Evolutionary conservation across 495 filamentous ascomycete genomes (phyloP).

Genomic region (Oleoguttula mirabilis): DNA sequence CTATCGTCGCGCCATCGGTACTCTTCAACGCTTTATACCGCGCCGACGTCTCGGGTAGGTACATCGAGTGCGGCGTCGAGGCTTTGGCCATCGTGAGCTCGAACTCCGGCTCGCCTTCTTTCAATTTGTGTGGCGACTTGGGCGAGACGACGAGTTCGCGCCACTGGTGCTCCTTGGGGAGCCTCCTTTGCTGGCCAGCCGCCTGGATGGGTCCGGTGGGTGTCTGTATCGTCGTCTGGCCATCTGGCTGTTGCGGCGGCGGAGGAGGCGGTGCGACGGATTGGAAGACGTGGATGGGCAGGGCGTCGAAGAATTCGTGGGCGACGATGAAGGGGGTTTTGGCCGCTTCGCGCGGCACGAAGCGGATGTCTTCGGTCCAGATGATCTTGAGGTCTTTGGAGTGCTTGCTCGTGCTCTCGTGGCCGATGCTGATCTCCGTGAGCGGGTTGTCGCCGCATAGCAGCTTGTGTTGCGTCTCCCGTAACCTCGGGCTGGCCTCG

Average conservation of each 20-base stretch:
- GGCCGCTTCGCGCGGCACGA: slow-evolving; percentile 53
- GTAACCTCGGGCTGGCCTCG: slow-evolving; percentile 68
- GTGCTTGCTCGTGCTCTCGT: slow-evolving; percentile 66
- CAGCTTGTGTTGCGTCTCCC: slow-evolving; percentile 62
- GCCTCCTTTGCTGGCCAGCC: slow-evolving; percentile 30
- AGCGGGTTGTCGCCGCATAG: slow-evolving; percentile 68
- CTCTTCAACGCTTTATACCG: slow-evolving; percentile 66
- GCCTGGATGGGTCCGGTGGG: slow-evolving; percentile 27
- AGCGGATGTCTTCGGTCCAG: slow-evolving; percentile 85
- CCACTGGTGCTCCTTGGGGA: slow-evolving; percentile 45
- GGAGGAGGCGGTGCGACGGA: slow-evolving; percentile 41
- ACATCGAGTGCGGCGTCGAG: slow-evolving; percentile 65
- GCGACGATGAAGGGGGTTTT: slow-evolving; percentile 88
- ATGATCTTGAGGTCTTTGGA: slow-evolving; percentile 49
- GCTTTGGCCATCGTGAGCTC: slow-evolving; percentile 62
- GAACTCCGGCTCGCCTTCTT: slow-evolving; percentile 55
- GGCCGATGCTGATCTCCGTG: slow-evolving; percentile 61
- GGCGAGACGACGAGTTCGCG: slow-evolving; percentile 76
- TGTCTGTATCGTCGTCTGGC: slow-evolving; percentile 28
- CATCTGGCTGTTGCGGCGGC: slow-evolving; percentile 12
- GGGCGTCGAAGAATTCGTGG: slow-evolving; percentile 98
- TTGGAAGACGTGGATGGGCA: slow-evolving; percentile 93
- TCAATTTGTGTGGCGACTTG: slow-evolving; percentile 39
- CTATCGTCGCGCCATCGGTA: slow-evolving; percentile 55
- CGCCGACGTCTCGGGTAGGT: slow-evolving; percentile 72